Percentiles rank a stretch among this genome's conserved stretches.
These are phyloP conservation scores for Cryptosporidium parvum DNA, from an alignment of 169 alveolate species.

Conservation along the genomic window DNA sequence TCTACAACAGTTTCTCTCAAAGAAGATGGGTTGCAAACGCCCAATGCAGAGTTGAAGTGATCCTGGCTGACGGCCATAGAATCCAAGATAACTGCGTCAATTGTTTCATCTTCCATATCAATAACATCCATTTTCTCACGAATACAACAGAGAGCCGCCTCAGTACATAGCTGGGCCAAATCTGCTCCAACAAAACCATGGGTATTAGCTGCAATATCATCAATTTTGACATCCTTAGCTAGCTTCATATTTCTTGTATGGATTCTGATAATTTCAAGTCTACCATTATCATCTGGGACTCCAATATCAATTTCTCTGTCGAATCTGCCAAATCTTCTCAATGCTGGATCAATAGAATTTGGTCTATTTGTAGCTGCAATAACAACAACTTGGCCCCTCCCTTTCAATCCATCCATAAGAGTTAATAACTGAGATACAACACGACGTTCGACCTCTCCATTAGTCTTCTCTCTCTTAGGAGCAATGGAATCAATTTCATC, in stretches of 20 bases:
- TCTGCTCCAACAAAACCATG: constrained; percentile 99
- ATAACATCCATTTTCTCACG: constrained; percentile 99
- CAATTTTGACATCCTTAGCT: constrained; percentile 97
- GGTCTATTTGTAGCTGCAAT: constrained; percentile 99
- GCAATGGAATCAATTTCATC: constrained; percentile 99
- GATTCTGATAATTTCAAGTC: constrained; percentile 97
- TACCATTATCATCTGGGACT: constrained; percentile 99
- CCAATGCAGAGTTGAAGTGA: constrained; percentile 97
- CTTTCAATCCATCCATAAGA: constrained; percentile 99
- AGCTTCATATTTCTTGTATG: constrained; percentile 99
- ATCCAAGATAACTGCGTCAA: constrained; percentile 97
- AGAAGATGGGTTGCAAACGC: constrained; percentile 96
- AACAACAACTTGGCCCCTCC: constrained; percentile 99
- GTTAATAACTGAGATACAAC: constrained; percentile 99
- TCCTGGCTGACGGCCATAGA: constrained; percentile 99
- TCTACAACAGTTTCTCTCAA: constrained; percentile 98
- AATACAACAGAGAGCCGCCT: constrained; percentile 97
- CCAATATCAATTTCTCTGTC: constrained; percentile 99
- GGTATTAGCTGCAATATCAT: constrained; percentile 97
- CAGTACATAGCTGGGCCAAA: constrained; percentile 97
- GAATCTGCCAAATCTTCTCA: constrained; percentile 98
- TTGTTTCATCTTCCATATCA: constrained; percentile 95
- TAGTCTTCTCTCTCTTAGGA: constrained; percentile 99
- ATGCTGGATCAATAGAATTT: constrained; percentile 98
- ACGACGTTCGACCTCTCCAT: constrained; percentile 99